Base-by-base conservation (phyloP, 2,329 filamentous ascomycete species). In the Pseudogymnoascus sp. region DNA sequence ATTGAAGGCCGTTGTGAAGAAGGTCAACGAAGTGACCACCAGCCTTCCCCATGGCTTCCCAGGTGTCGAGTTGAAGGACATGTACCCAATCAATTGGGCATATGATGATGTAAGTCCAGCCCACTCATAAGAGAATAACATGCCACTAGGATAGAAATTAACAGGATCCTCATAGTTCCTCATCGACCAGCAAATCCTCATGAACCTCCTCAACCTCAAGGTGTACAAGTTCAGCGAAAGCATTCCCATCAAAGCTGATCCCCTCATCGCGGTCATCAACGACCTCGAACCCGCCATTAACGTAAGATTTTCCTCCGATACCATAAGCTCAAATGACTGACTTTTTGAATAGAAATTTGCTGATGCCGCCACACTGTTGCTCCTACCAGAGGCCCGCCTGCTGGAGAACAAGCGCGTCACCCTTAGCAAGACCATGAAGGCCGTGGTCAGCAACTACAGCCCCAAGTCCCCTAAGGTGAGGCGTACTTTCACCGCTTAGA, bases 191-290 rank as follows among this genome's bases (percentile, higher is more conserved):
- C 45, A 52, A 33, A 52, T 52, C n/a, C 45, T 52, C 23, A 52
- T 52, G 45, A 52, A 52, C 26, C n/a, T 52, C n/a, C 45, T 52
- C n/a, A 52, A 52, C 45, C 45, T 52, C n/a, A 52, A 52, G 45
- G 28, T 15, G 5, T 10, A 52, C 26, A 52, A 52, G 26, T 52
- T 52, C n/a, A 30, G 45, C 26, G 45, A 30, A 3, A 18, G n/a
- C 5, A 30, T 52, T 19, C 45, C 45, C 8, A 52, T 52, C 26
- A 52, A 52, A 26, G 45, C 45, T 19, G 45, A 52, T 30, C 45
- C 45, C 15, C 45, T 52, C 15, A 30, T 52, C 45, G 45, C 45
- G 4, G 45, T 52, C 1, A 26, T 52, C 26, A 52, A 52, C 3
- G 45, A 52, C 8, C 45, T 52, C 26, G 45, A 52, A 6, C 45